phyloP scores from a whole-genome alignment of 306 rosid species.

The Cucurbita argyrosperma region DNA sequence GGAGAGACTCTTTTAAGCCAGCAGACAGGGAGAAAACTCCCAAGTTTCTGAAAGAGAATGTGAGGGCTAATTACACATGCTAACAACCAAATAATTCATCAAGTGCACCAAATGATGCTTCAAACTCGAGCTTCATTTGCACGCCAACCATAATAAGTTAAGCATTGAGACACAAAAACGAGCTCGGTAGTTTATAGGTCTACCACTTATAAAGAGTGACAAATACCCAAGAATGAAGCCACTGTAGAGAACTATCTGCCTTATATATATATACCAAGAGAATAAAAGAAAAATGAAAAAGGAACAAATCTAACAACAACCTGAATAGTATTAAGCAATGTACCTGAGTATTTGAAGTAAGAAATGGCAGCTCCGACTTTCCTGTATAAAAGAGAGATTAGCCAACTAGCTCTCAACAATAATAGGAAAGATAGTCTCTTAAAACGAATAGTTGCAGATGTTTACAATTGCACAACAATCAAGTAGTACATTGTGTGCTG shows the following conservation, averaged over 20 bases:
- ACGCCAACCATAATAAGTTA: background rate
- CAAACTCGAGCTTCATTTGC: background rate
- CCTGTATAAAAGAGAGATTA: constrained; percentile 83
- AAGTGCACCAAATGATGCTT: background rate
- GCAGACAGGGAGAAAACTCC: background rate
- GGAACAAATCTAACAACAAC: background rate
- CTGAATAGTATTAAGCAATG: background rate
- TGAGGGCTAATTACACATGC: background rate
- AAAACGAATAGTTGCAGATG: background rate
- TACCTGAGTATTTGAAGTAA: constrained; percentile 91
- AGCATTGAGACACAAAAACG: background rate
- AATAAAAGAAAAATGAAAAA: background rate
- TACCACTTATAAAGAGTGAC: background rate
- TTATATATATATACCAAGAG: background rate
- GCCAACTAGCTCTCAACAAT: constrained; percentile 81
- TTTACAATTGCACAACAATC: background rate
- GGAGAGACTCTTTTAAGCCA: background rate
- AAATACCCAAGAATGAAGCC: background rate
- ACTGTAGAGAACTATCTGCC: background rate
- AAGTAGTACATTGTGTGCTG: background rate
- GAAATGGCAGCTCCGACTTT: constrained; percentile 81
- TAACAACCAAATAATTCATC: background rate
- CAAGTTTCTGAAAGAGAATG: background rate
- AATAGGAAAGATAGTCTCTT: background rate
- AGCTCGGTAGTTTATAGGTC: background rate